These are phyloP conservation scores for Aspergillus heteromorphus DNA, from an alignment of 495 filamentous ascomycete genomes.

Conservation along the genomic window DNA sequence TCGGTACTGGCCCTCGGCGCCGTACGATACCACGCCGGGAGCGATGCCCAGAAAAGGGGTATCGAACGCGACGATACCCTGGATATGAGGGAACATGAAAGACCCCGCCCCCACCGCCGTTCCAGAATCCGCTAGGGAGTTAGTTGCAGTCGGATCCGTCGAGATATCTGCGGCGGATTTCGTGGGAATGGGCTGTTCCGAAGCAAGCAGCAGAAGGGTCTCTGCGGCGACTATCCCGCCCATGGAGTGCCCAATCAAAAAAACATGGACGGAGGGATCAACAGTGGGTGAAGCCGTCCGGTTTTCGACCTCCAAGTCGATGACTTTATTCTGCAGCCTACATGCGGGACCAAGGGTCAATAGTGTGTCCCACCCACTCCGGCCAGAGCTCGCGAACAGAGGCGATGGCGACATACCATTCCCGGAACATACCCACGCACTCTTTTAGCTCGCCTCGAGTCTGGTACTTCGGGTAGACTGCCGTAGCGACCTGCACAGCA, in stretches of 20 bases:
- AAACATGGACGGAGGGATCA: conserved; percentile 78
- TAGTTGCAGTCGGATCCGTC: conserved; percentile 9
- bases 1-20: conserved; percentile 79
- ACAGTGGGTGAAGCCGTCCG: conserved; percentile 80
- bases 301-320: conserved; percentile 85
- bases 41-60: conserved; percentile 90
- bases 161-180: conserved; percentile 12
- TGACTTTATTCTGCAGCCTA: conserved; percentile 87
- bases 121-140: conserved; percentile 9
- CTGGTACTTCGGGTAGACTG: conserved; percentile 87
- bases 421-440: conserved; percentile 73
- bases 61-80: conserved; percentile 89
- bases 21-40: conserved; percentile 82
- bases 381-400: neutral
- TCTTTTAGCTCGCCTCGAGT: conserved; percentile 81
- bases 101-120: conserved; percentile 26
- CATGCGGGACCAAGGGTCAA: neutral
- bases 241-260: conserved; percentile 92
- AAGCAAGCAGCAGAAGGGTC: conserved; percentile 62
- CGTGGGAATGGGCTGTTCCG: conserved; percentile 58
- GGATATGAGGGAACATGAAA: conserved; percentile 64
- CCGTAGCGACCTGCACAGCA: conserved; percentile 60
- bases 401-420: conserved; percentile 65
- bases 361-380: neutral
- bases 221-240: conserved; percentile 95